Base-by-base conservation (phyloP, 2,329 filamentous ascomycete genomes). In the Fusarium sp. region DNA sequence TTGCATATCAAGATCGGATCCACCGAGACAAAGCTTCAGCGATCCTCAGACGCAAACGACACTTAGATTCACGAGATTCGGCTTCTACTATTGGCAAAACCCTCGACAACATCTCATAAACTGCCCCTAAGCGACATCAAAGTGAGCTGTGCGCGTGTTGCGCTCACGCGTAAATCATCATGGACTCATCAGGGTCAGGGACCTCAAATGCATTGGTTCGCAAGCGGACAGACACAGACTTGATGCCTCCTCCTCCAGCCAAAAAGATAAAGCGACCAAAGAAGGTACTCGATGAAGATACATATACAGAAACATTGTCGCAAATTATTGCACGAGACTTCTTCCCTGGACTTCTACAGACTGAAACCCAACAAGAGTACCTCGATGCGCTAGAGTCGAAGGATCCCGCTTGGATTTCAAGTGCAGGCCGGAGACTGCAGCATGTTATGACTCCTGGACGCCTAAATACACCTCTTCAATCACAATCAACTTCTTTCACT, bases 241-340 rank as follows among this genome's bases (percentile, higher is more conserved):
- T 82, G 69, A 98, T 97, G 94, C 91, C 93, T 17, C 94, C 95
- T 8, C 93, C 94, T 6, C 86, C 89, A 0, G 84, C 90, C 40
- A 98, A 97, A 78, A 91, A 93, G 59, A 97, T 97, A 75, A 97
- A 97, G 80, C 88, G 96, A 51, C 96, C 96, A 0, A 89, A 90
- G 65, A 91, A 91, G 65, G 89, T 97, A 27, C 87, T 99, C 27
- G 93, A 97, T 77, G 96, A 99, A 83, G 95, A 99, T 71, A 89
- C 91, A 52, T 99, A 99, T 79, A 96, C 93, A 4, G 89, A 94
- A 58, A 91, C 92, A 2, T 84, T 99, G 27, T 97, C 94, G 1
- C 91, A 96, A 71, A 98, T 99, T 76, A 97, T 99, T 66, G 93
- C 93, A 11, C 90, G 96, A 69, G 96, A 99, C 83, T 99, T 97